Base-by-base conservation (phyloP, 73 alveolate species). In the Stentor coeruleus region DNA sequence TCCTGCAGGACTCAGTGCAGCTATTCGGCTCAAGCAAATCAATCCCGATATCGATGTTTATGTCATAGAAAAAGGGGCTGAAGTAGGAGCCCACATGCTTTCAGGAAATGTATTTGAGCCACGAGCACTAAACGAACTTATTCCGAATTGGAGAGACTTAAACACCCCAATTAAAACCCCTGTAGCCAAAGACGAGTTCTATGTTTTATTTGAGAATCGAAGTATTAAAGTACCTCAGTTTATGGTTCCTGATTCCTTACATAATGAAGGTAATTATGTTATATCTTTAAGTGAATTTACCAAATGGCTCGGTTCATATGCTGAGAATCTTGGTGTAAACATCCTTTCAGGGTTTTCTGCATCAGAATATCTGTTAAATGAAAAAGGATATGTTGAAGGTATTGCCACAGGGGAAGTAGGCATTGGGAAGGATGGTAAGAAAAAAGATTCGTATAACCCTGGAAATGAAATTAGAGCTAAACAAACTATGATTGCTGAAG, bases 1-100 rank as follows among this genome's bases (percentile, higher is more conserved):
- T 3, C 99, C 99, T 37, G 98, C 98, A 49, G 99, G 99, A 38
- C 91, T 96, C 28, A 87, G 98, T 28, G 94, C 98, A 2, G 99
- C 98, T 35, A 96, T 96, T 20, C 88, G 93, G 28, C 85, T 96
- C 3, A 95, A 91, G 88, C 92, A 96, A 76, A 59, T 95, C 14
- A 95, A 89, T 15, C 90, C 92, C 59, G 95, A 87, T 74, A 42
- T 60, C 15, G 89, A 93, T 6, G 97, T 93, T 30, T 88, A 93
- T 57, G 86, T 93, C 33, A 72, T 94, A 38, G 97, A 95, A 72
- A 91, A 92, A 80, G 95, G 97, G 14, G 90, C 98, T 26, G 92
- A 86, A 55, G 83, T 96, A 26, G 99, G 99, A 2, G 96, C 97
- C 15, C 99, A 96, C 73, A 95, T 96, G 28, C 89, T 96, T 41